Percentiles rank a stretch among this genome's conserved stretches.
Evolutionary conservation across 1,284 basidiomycete species (phyloP).

Genomic region (Malassezia brasiliensis): DNA sequence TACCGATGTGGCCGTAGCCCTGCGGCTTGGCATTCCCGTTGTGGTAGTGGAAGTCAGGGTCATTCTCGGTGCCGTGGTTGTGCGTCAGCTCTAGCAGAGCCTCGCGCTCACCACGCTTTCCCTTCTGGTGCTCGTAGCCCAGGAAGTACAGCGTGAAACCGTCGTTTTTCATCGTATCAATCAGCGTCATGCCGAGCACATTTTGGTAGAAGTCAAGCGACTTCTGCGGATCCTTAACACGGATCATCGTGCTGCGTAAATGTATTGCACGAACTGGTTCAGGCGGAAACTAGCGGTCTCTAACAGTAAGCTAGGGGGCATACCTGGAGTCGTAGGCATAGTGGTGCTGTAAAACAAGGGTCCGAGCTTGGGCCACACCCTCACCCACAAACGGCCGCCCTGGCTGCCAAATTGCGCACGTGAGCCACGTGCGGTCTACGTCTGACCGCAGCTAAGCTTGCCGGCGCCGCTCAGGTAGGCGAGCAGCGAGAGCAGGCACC

Average conservation of each 20-base stretch:
- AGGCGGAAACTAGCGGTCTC: conserved; percentile 42
- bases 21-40: conserved; percentile 43
- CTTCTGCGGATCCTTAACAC: conserved; percentile 72
- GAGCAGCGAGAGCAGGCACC: too few species aligned
- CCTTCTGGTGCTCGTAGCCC: conserved; percentile 60
- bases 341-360: not conserved
- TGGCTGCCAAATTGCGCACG: too few species aligned
- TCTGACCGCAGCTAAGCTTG: too few species aligned
- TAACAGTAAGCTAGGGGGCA: conserved; percentile 3
- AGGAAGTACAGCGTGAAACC: conserved; percentile 66
- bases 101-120: conserved; percentile 57
- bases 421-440: not conserved
- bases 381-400: not conserved
- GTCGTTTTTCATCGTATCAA: conserved; percentile 50
- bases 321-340: conserved; percentile 9
- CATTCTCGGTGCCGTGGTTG: conserved; percentile 47
- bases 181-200: conserved; percentile 74
- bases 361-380: not conserved
- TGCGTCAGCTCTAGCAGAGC: conserved; percentile 46
- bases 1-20: conserved; percentile 57
- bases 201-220: conserved; percentile 43
- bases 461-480: too few species aligned
- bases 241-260: conserved; percentile 63
- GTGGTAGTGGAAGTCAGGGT: conserved; percentile 35
- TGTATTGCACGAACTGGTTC: conserved; percentile 29